Percentiles rank a stretch among this genome's conserved stretches.
phyloP scores from a whole-genome alignment of 2,329 filamentous ascomycete genomes.

The Colletotrichum sp. region DNA sequence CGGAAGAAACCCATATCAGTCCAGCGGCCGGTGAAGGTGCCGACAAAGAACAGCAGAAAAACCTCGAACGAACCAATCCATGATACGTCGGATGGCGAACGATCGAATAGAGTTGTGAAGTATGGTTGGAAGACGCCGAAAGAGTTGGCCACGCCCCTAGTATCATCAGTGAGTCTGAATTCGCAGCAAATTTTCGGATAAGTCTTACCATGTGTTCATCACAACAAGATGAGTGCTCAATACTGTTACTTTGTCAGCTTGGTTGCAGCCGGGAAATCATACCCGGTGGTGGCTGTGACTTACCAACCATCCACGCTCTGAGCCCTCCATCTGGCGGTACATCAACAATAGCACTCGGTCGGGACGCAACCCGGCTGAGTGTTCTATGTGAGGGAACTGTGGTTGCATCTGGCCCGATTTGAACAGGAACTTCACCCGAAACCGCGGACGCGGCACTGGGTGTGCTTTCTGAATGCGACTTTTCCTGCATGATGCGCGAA shows the following conservation, averaged over 20 bases:
- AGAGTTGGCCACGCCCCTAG: constrained; percentile 57
- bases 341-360: constrained; percentile 44
- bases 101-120: constrained; percentile 46
- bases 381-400: not conserved
- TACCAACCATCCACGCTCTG: constrained; percentile 51
- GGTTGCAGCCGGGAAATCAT: not conserved
- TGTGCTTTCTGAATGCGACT: not conserved
- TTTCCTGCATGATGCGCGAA: not conserved
- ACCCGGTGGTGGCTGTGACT: constrained; percentile 18
- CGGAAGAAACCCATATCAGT: constrained; percentile 60
- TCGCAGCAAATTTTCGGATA: not conserved
- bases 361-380: constrained; percentile 44
- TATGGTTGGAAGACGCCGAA: constrained; percentile 62
- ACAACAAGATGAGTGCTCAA: constrained; percentile 49
- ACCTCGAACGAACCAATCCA: constrained; percentile 62
- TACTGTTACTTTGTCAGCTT: constrained; percentile 27
- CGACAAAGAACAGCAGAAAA: constrained; percentile 61
- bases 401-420: not conserved
- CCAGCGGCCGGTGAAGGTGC: constrained; percentile 56
- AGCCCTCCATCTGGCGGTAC: constrained; percentile 57
- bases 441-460: not conserved
- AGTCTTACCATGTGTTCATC: constrained; percentile 52
- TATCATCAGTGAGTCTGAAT: not conserved
- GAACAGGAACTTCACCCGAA: not conserved
- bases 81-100: constrained; percentile 50